phyloP scores from a whole-genome alignment of 139 green algal genomes.

The Closterium sp. region DNA sequence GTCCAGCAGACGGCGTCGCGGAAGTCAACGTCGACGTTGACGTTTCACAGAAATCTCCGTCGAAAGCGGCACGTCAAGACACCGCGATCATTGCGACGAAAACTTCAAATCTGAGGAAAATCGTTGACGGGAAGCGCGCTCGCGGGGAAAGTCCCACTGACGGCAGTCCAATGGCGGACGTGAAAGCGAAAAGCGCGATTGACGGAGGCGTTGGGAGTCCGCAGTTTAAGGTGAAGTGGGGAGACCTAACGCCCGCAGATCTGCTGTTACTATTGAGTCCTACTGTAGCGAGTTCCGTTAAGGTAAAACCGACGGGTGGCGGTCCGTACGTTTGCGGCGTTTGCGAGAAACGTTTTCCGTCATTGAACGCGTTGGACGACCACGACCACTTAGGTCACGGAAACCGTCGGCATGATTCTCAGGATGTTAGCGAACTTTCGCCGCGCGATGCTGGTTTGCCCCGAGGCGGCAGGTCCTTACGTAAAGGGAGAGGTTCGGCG shows the following conservation, averaged over 20 bases:
- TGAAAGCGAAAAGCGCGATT: not conserved
- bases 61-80: not conserved
- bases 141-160: not conserved
- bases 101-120: not conserved
- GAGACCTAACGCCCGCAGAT: not conserved
- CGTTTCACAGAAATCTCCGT: not conserved
- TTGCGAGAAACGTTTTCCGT: not conserved
- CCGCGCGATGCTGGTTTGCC: not conserved
- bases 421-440: not conserved
- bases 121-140: not conserved
- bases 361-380: not conserved
- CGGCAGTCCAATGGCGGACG: not conserved
- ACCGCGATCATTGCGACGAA: not conserved
- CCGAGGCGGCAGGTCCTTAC: not conserved
- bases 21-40: not conserved
- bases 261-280: not conserved
- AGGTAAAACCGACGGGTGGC: not conserved
- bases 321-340: not conserved
- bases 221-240: not conserved
- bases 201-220: not conserved
- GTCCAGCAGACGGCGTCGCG: not conserved
- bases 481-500: not conserved
- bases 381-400: not conserved
- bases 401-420: not conserved
- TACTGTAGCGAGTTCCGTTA: not conserved